Percentiles rank a stretch among this genome's conserved stretches.
Evolutionary conservation across 257 asterid genomes (phyloP).

Genomic region (Plantago elongata): DNA sequence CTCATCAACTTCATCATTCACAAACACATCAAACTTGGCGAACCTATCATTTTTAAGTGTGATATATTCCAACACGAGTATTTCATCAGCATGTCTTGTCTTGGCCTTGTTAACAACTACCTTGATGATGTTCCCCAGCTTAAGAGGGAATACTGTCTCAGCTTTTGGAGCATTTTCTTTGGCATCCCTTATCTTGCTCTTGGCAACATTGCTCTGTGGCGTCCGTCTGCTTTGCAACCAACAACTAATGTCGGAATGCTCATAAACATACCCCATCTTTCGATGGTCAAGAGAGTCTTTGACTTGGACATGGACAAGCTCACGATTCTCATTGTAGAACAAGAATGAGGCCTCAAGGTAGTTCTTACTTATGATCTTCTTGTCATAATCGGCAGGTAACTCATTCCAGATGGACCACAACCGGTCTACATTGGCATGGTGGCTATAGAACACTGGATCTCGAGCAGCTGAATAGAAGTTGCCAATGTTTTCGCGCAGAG

Average conservation of each 20-base stretch:
- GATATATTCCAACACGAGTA: conserved; percentile 24
- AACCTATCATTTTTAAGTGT: conserved; percentile 21
- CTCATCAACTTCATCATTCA: conserved; percentile 29
- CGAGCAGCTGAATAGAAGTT: conserved; percentile 33
- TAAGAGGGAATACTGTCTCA: conserved; percentile 13
- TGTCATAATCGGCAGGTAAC: conserved; percentile 2
- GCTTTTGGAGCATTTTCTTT: neutral
- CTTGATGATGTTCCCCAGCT: conserved; percentile 4
- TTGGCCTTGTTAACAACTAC: conserved; percentile 21
- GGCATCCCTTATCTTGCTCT: neutral
- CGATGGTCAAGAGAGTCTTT: conserved; percentile 7
- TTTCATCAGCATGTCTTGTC: conserved; percentile 26
- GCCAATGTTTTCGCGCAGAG: conserved; percentile 18
- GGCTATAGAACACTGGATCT: conserved; percentile 28
- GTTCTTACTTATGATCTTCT: conserved; percentile 5
- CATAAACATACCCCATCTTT: conserved; percentile 21
- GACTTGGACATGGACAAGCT: conserved; percentile 22
- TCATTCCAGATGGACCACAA: conserved; percentile 30
- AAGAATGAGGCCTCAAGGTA: conserved; percentile 20
- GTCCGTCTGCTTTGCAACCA: conserved; percentile 22
- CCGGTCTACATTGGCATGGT: conserved; percentile 27
- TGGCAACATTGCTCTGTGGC: conserved; percentile 14
- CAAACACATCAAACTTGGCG: conserved; percentile 27
- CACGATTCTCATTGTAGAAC: conserved; percentile 24
- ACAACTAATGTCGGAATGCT: conserved; percentile 18